Conservation (phyloP, 345 rosid genomes). For the Moringa oleifera region DNA sequence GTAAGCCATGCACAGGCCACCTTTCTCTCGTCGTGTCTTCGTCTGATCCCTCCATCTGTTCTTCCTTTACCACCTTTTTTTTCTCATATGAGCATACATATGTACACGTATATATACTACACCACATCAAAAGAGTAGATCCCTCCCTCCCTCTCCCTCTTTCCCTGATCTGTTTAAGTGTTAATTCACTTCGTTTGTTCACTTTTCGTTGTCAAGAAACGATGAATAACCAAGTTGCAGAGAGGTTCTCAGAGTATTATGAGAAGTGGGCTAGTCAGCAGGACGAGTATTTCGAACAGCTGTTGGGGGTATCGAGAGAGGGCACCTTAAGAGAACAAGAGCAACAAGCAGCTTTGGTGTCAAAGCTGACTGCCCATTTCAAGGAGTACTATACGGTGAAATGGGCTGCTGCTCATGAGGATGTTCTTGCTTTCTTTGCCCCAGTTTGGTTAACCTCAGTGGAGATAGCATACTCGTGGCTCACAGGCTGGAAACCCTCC, state of each 20-base stretch:
- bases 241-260: slow-evolving; percentile 47
- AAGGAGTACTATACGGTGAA: slow-evolving; percentile 69
- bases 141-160: background rate
- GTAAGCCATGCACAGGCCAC: slow-evolving; percentile 49
- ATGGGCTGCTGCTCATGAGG: slow-evolving; percentile 70
- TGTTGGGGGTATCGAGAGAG: slow-evolving; percentile 17
- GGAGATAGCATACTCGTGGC: slow-evolving; percentile 65
- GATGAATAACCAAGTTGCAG: slow-evolving; percentile 39
- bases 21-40: slow-evolving; percentile 21
- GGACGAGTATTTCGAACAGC: slow-evolving; percentile 39
- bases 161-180: background rate
- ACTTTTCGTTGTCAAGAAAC: background rate
- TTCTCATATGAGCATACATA: slow-evolving; percentile 7
- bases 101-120: slow-evolving; percentile 1
- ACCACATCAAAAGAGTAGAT: too few relatives aligned
- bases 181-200: background rate
- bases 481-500: slow-evolving; percentile 87
- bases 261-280: slow-evolving; percentile 58
- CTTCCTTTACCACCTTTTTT: slow-evolving; percentile 2
- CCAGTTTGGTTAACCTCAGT: slow-evolving; percentile 55
- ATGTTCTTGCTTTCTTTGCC: slow-evolving; percentile 56
- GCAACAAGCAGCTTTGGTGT: slow-evolving; percentile 37
- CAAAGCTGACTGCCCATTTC: slow-evolving; percentile 59
- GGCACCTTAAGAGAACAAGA: slow-evolving; percentile 16
- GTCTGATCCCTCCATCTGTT: slow-evolving; percentile 27